phyloP scores from a whole-genome alignment of 2,329 filamentous ascomycete species.

The Colletotrichum chlorophyti region DNA sequence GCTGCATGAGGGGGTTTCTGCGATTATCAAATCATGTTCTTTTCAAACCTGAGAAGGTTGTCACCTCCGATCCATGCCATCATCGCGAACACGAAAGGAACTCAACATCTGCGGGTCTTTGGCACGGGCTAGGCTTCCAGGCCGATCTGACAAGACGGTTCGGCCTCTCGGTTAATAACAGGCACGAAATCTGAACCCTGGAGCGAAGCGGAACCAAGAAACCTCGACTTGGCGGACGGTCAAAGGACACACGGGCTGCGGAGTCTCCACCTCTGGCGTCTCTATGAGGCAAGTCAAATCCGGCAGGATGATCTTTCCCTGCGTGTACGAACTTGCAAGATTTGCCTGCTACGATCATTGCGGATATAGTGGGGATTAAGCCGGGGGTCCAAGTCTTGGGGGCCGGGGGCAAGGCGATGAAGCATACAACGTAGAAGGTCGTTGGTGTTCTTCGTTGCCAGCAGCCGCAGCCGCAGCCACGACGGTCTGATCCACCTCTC shows the following conservation, averaged over 20 bases:
- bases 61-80: neutral
- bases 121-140: neutral
- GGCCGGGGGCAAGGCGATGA: neutral
- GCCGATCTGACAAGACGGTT: neutral
- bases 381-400: neutral
- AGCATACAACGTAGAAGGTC: constrained; percentile 7
- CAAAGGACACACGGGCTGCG: neutral
- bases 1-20: neutral
- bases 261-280: neutral
- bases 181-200: neutral
- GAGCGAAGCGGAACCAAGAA: neutral
- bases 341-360: neutral
- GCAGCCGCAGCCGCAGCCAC: constrained; percentile 1
- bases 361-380: neutral
- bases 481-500: neutral
- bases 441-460: constrained; percentile 6
- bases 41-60: neutral
- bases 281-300: neutral
- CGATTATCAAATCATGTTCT: neutral
- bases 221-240: neutral
- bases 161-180: neutral
- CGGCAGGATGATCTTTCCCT: neutral
- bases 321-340: neutral
- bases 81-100: neutral
- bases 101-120: neutral